phyloP scores from a whole-genome alignment of 805 yeast species.

The Candida morakotiae region DNA sequence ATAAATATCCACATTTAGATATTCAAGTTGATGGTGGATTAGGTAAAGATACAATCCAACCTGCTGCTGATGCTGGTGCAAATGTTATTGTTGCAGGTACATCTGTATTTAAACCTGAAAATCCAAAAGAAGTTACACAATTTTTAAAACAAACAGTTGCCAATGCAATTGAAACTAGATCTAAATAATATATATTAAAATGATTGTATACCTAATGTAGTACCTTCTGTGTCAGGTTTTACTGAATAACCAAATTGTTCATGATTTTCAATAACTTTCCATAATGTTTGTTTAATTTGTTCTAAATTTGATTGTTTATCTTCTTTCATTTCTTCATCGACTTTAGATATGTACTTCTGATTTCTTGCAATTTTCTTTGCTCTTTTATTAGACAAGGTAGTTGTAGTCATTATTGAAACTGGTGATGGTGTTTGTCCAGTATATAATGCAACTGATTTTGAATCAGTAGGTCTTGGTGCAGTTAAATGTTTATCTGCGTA shows the following conservation, averaged over 20 bases:
- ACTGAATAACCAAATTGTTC: constrained; percentile 43
- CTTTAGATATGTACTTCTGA: constrained; percentile 56
- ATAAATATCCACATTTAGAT: constrained; percentile 69
- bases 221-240: constrained; percentile 61
- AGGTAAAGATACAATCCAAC: constrained; percentile 77
- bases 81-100: constrained; percentile 98
- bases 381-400: constrained; percentile 71
- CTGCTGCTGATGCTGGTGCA: constrained; percentile 96
- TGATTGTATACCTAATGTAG: constrained; percentile 76
- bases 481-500: constrained; percentile 32
- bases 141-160: constrained; percentile 63
- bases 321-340: constrained; percentile 41
- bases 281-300: constrained; percentile 59
- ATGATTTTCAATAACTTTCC: constrained; percentile 66
- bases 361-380: constrained; percentile 78
- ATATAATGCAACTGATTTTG: constrained; percentile 42
- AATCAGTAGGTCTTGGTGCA: constrained; percentile 40
- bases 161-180: constrained; percentile 38
- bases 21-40: constrained; percentile 97
- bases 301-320: constrained; percentile 33
- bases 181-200: constrained; percentile 25
- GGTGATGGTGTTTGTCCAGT: constrained; percentile 30
- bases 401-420: constrained; percentile 45
- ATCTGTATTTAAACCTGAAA: constrained; percentile 79
- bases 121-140: constrained; percentile 72